These are phyloP conservation scores for Plantago lanceolata DNA, from an alignment of 305 asterid species.

Conservation along the genomic window DNA sequence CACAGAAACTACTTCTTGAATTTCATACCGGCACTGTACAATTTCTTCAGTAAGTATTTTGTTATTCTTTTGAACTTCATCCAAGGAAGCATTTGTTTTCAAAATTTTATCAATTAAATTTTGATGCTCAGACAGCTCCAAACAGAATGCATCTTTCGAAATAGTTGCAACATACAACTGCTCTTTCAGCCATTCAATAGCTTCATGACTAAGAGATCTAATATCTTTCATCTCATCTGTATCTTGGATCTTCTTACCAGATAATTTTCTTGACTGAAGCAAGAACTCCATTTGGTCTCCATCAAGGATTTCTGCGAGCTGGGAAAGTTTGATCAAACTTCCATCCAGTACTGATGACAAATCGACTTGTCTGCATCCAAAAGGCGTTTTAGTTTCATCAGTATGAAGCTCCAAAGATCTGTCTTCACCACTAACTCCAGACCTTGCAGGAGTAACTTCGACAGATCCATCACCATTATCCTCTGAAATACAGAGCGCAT, in stretches of 20 bases:
- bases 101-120: conserved; percentile 45
- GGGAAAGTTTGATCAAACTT: conserved; percentile 58
- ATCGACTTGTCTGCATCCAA: conserved; percentile 42
- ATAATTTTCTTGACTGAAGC: conserved; percentile 46
- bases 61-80: conserved; percentile 53
- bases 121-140: conserved; percentile 62
- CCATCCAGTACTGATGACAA: conserved; percentile 54
- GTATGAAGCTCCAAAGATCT: conserved; percentile 27
- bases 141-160: conserved; percentile 53
- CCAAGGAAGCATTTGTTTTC: conserved; percentile 41
- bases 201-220: conserved; percentile 32
- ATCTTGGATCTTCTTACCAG: conserved; percentile 28
- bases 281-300: conserved; percentile 63
- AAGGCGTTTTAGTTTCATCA: conserved; percentile 29
- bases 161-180: conserved; percentile 65
- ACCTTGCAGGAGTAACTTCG: conserved; percentile 30
- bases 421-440: conserved; percentile 30
- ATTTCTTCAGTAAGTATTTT: conserved; percentile 51
- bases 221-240: conserved; percentile 25
- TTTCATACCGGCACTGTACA: conserved; percentile 49
- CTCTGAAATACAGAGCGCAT: conserved; percentile 27
- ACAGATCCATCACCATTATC: conserved; percentile 29
- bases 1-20: conserved; percentile 44
- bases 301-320: conserved; percentile 68
- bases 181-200: conserved; percentile 67